phyloP scores from a whole-genome alignment of 2,329 filamentous ascomycete genomes.

The Herpotrichia juniperi region DNA sequence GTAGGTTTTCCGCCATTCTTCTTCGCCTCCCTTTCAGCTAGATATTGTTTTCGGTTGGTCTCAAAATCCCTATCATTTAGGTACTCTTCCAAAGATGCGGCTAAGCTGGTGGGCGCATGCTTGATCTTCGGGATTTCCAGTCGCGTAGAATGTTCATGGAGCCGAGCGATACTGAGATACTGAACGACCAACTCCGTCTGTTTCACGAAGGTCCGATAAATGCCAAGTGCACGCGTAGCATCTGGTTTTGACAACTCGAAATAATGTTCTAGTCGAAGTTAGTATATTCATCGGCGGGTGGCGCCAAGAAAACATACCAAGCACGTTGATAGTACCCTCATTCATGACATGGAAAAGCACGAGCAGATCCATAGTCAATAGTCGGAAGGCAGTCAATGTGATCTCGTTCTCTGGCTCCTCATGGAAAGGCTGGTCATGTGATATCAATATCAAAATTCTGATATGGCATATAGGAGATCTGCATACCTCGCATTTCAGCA shows the following conservation, averaged over 20 bases:
- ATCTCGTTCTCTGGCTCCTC: constrained; percentile 96
- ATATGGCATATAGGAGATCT: not conserved
- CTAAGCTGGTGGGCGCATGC: constrained; percentile 91
- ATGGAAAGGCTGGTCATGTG: constrained; percentile 70
- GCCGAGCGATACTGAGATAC: constrained; percentile 83
- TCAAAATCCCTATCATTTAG: constrained; percentile 95
- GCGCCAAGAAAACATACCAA: constrained; percentile 67
- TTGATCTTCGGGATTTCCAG: constrained; percentile 96
- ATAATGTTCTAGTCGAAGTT: constrained; percentile 73
- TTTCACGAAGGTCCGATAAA: constrained; percentile 89
- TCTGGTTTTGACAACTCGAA: constrained; percentile 98
- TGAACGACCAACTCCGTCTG: constrained; percentile 93
- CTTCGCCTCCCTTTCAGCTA: constrained; percentile 83
- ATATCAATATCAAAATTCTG: not conserved
- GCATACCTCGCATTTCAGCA: constrained; percentile 87
- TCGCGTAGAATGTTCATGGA: constrained; percentile 89
- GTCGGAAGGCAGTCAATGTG: constrained; percentile 87
- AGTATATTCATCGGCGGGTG: constrained; percentile 5
- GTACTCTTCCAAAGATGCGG: constrained; percentile 90
- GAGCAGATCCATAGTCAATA: constrained; percentile 88
- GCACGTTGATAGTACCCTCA: constrained; percentile 94
- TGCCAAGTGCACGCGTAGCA: constrained; percentile 86
- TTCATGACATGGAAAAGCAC: constrained; percentile 94
- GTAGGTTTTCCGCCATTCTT: constrained; percentile 54
- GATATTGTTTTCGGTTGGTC: constrained; percentile 86